Base-by-base conservation (phyloP, 2,329 filamentous ascomycete genomes). In the Penicillium sp. region DNA sequence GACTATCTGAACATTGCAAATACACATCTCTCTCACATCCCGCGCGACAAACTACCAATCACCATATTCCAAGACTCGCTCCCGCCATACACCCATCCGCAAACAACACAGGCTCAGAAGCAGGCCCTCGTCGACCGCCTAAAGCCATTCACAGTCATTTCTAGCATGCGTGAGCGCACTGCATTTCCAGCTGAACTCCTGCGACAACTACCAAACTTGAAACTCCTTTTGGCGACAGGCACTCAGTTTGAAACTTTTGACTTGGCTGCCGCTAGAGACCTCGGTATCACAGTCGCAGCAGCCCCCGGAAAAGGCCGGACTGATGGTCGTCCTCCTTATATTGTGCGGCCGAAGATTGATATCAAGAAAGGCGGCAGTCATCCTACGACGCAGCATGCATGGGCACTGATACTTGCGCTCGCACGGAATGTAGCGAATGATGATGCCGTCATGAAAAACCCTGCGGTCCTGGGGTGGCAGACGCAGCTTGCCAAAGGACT, bases 81-180 rank as follows among this genome's bases (percentile, higher is more conserved):
- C 12, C 40, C 8, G 11, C 11, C 28, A 7, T 56, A 38, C 14
- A 45, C 18, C 30, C 47, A 40, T 20, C 38, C 26, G 63, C 75
- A 2, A 67, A 66, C 74, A 52, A 77, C 77, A 50, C 84, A 81
- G 59, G 77, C 83, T 68, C 40, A 47, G 23, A 56, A 28, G 33
- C 16, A 40, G 6, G 73, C 74, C 14, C 76, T 91, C 3, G 80
- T 83, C 46, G 72, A 81, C 53, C 78, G 86, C 4, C 80, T 91
- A 4, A 76, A 81, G 64, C 83, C 84, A 0, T 91, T 87, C 64
- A 70, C 79, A 3, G 76, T 89, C 49, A 85, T 91, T 49, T 85
- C 84, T 57, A 85, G 84, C 0, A 90, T 91, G 84, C 81, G 88
- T 57, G 88, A 91, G 68, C 83, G 88, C 48, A 91, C 88, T 0